A percentile compares a stretch with the other conserved stretches of the same genome.
These are phyloP conservation scores for Polyporus tsugae DNA, from an alignment of 1,284 basidiomycete genomes.

Conservation along the genomic window DNA sequence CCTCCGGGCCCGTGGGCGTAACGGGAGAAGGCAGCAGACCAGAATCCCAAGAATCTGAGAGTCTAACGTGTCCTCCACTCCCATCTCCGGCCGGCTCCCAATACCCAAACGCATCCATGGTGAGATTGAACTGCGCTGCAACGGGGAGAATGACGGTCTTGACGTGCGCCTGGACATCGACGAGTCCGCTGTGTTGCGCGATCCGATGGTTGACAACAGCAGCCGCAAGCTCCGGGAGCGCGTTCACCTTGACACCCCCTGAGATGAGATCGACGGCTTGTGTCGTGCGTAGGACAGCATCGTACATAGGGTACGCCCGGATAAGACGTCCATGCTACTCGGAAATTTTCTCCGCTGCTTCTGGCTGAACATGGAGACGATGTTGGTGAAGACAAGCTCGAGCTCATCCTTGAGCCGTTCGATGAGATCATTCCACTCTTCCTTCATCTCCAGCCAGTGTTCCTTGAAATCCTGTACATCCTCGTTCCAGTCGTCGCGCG, in stretches of 20 bases:
- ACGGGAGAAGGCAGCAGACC: constrained; percentile 62
- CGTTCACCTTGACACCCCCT: constrained; percentile 70
- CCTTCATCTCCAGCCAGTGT: background rate
- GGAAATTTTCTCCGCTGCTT: background rate
- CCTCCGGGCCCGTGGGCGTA: constrained; percentile 53
- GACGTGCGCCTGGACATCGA: constrained; percentile 51
- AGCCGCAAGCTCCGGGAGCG: constrained; percentile 60
- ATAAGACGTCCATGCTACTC: constrained; percentile 34
- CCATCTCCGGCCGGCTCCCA: constrained; percentile 31
- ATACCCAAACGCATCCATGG: constrained; percentile 59
- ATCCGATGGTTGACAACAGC: constrained; percentile 65
- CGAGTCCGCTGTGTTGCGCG: constrained; percentile 53
- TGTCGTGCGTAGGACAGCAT: constrained; percentile 63
- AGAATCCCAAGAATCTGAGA: constrained; percentile 50
- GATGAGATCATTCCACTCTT: background rate
- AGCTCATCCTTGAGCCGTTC: background rate
- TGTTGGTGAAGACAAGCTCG: background rate
- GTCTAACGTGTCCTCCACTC: constrained; percentile 42
- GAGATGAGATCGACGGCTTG: constrained; percentile 74
- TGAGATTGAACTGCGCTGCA: constrained; percentile 57
- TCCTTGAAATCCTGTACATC: background rate
- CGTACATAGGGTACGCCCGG: constrained; percentile 35
- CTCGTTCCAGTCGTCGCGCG: background rate
- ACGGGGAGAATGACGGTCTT: constrained; percentile 49
- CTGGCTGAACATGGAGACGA: background rate